Conservation (phyloP, 768 basidiomycete species). For the Lactarius sp. region DNA sequence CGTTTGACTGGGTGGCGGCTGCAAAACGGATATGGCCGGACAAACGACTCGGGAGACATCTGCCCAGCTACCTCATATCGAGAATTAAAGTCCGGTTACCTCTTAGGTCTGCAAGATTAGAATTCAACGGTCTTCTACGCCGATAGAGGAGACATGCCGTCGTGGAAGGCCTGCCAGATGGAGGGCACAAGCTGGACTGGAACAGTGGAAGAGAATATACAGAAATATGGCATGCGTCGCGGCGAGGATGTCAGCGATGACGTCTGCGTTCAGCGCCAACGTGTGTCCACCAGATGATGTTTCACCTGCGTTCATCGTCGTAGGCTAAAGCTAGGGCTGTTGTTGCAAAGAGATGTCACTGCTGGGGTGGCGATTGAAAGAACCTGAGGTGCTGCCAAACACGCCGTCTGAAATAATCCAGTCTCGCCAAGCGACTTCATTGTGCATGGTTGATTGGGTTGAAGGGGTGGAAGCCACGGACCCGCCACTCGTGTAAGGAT, state of each 20-base stretch:
- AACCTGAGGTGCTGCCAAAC: neutral
- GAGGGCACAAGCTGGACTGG: no score
- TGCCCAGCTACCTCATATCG: no score
- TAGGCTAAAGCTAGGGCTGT: neutral
- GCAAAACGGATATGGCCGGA: neutral
- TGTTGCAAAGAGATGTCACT: neutral
- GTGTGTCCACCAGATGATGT: neutral
- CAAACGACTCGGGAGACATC: no score
- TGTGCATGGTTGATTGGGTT: neutral
- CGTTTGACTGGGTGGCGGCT: neutral
- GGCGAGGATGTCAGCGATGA: neutral
- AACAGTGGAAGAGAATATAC: no score
- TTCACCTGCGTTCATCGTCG: no score
- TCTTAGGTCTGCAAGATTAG: no score
- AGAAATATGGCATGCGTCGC: no score
- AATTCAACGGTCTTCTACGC: no score
- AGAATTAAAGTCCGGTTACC: no score
- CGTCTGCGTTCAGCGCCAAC: no score
- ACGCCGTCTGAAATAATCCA: neutral
- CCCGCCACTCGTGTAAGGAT: conserved; percentile 26
- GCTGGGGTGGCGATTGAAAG: neutral
- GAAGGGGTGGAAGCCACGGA: conserved; percentile 19
- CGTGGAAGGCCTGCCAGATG: no score
- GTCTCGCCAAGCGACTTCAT: conserved; percentile 2
- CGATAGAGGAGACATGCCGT: neutral